A percentile compares a stretch with the other conserved stretches of the same genome.
Evolutionary conservation across 2,329 filamentous ascomycete genomes (phyloP).

Genomic region (Teratosphaeriaceae sp.): DNA sequence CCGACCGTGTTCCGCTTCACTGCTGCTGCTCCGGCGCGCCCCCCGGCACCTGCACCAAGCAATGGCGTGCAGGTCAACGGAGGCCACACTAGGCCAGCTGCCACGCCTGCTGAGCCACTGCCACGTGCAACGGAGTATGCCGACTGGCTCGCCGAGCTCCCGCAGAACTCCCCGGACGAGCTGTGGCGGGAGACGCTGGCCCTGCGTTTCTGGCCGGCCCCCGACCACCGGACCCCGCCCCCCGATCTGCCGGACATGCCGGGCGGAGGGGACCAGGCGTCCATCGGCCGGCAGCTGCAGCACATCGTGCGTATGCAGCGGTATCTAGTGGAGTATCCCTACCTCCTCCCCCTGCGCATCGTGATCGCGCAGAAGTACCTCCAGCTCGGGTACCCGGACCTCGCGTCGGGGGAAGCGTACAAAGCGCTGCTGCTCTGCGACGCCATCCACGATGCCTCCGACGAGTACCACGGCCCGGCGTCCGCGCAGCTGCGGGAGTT

Average conservation of each 20-base stretch:
- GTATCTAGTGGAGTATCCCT: constrained; percentile 7
- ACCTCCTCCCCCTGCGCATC: constrained; percentile 20
- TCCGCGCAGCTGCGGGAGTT: constrained; percentile 6
- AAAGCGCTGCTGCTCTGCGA: constrained; percentile 81
- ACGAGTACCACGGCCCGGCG: constrained; percentile 65
- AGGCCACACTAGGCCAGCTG: not conserved
- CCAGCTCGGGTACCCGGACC: constrained; percentile 76
- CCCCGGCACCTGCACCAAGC: not conserved
- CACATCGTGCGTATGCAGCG: not conserved
- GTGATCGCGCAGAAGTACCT: constrained; percentile 66
- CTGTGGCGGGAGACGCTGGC: not conserved
- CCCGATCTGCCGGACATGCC: not conserved
- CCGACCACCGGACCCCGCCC: too few relatives aligned
- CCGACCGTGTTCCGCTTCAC: too few relatives aligned
- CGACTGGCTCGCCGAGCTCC: not conserved
- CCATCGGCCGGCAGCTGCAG: not conserved
- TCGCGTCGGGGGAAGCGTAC: constrained; percentile 86
- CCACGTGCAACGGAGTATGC: not conserved
- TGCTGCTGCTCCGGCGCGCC: not conserved
- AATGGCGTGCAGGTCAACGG: not conserved
- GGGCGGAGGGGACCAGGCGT: not conserved
- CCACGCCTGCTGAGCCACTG: not conserved
- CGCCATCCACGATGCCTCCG: constrained; percentile 68
- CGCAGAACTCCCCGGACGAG: not conserved
- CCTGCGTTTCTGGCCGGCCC: not conserved